These are phyloP conservation scores for Kurtzmaniella quercitrusa DNA, from an alignment of 1,139 yeast genomes.

Conservation along the genomic window DNA sequence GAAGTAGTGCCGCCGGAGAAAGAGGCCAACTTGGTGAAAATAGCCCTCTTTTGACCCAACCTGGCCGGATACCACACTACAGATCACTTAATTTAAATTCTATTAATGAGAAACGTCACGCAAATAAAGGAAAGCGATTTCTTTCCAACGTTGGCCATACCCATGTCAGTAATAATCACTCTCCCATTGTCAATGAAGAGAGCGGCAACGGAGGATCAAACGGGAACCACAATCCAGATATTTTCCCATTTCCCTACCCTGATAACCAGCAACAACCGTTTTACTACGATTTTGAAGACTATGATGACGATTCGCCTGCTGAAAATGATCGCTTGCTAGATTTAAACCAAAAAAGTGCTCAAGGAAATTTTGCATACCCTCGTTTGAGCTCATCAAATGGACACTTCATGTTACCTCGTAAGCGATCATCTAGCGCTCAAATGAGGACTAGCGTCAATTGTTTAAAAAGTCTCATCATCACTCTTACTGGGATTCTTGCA, in stretches of 20 bases:
- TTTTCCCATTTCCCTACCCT: slow-evolving; percentile 56
- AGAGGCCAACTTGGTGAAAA: slow-evolving; percentile 23
- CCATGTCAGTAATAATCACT: slow-evolving; percentile 4
- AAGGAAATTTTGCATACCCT: slow-evolving; percentile 13
- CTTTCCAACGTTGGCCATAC: slow-evolving; percentile 25
- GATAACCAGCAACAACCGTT: slow-evolving; percentile 17
- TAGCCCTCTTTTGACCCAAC: slow-evolving; percentile 27
- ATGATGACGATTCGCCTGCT: slow-evolving; percentile 32
- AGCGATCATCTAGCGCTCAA: slow-evolving; percentile 19
- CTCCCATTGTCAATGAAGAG: slow-evolving; percentile 1
- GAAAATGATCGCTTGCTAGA: slow-evolving; percentile 12
- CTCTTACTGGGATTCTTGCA: slow-evolving; percentile 48
- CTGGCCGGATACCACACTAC: slow-evolving; percentile 39
- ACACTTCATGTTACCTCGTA: slow-evolving; percentile 31
- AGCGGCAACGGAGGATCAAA: slow-evolving; percentile 10
- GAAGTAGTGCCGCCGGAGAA: slow-evolving; percentile 13
- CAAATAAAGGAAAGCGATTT: slow-evolving; percentile 24
- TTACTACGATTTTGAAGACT: slow-evolving; percentile 41
- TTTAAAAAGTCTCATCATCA: slow-evolving; percentile 51
- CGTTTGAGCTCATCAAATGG: slow-evolving; percentile 18
- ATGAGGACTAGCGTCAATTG: slow-evolving; percentile 24
- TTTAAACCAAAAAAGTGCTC: slow-evolving; percentile 6
- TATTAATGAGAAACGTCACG: slow-evolving; percentile 8
- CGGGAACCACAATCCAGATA: slow-evolving; percentile 18
- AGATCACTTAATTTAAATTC: slow-evolving; percentile 38